Evolutionary conservation across 2,329 filamentous ascomycete species (phyloP).

Genomic region (Colletotrichum tamarilloi): DNA sequence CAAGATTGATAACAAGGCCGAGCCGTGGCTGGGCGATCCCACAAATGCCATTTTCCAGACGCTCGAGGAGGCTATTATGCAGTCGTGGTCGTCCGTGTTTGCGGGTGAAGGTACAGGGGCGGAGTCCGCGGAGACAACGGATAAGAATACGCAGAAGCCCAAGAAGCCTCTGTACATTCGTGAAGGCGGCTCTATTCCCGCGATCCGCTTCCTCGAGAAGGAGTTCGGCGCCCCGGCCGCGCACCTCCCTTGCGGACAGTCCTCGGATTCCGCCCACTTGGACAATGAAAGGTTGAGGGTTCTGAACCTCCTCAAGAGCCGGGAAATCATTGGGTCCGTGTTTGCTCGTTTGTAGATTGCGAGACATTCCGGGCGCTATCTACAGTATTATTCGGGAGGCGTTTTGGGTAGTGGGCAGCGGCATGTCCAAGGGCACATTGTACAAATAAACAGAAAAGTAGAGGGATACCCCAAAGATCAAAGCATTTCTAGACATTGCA

Average conservation of each 20-base stretch:
- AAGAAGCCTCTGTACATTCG: slow-evolving; percentile 89
- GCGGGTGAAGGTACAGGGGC: slow-evolving; percentile 31
- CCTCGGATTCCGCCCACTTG: slow-evolving; percentile 92
- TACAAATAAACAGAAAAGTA: slow-evolving; percentile 1
- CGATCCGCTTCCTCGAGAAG: slow-evolving; percentile 93
- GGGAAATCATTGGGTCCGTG: slow-evolving; percentile 89
- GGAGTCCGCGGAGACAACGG: background rate
- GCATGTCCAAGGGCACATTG: background rate
- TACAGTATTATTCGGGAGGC: no score
- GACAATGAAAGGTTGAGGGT: slow-evolving; percentile 94
- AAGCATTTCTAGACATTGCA: background rate
- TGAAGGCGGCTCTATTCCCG: slow-evolving; percentile 94
- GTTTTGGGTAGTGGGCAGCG: background rate
- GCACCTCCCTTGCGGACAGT: slow-evolving; percentile 93
- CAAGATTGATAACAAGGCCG: slow-evolving; percentile 90
- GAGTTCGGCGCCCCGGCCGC: slow-evolving; percentile 92
- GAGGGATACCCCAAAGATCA: slow-evolving; percentile 32
- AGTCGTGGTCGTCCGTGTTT: slow-evolving; percentile 79
- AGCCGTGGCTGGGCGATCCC: slow-evolving; percentile 95
- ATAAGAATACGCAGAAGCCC: slow-evolving; percentile 43
- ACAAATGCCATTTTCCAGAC: slow-evolving; percentile 91
- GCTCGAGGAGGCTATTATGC: slow-evolving; percentile 84
- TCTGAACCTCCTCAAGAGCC: slow-evolving; percentile 88
- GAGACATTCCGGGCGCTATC: background rate
- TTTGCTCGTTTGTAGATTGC: slow-evolving; percentile 72